These are phyloP conservation scores for Incumbomyces delicatus DNA, from an alignment of 2,329 filamentous ascomycete genomes.

Conservation along the genomic window DNA sequence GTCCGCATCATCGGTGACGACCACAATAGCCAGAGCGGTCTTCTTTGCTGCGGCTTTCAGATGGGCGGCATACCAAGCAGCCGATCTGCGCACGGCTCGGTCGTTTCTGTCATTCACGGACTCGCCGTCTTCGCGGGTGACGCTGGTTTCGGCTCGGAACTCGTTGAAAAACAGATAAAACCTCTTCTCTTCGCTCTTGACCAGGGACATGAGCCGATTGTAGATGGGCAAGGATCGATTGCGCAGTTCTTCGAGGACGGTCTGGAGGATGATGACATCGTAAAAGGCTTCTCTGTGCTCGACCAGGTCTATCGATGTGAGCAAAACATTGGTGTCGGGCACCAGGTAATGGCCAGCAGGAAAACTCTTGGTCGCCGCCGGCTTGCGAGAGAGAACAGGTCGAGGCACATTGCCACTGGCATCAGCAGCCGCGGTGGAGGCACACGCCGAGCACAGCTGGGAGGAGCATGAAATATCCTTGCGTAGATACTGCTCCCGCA, in stretches of 20 bases:
- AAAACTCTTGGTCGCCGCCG: conserved; percentile 71
- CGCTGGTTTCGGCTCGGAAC: conserved; percentile 84
- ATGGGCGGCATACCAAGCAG: conserved; percentile 84
- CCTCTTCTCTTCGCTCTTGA: conserved; percentile 90
- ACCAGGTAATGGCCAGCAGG: conserved; percentile 87
- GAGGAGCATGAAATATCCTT: conserved; percentile 97
- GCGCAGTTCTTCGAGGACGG: conserved; percentile 89
- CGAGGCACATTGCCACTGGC: conserved; percentile 67
- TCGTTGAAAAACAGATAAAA: conserved; percentile 99
- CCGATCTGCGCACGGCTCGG: conserved; percentile 73
- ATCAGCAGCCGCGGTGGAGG: conserved; percentile 64
- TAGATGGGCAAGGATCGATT: conserved; percentile 91
- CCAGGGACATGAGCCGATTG: conserved; percentile 80
- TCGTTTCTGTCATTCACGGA: conserved; percentile 96
- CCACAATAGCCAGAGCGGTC: conserved; percentile 66
- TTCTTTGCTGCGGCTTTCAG: conserved; percentile 50
- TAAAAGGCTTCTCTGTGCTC: conserved; percentile 86
- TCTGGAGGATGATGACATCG: conserved; percentile 93
- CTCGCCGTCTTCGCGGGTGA: conserved; percentile 64
- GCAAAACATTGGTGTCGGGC: conserved; percentile 89
- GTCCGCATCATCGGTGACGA: conserved; percentile 87
- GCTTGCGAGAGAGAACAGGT: conserved; percentile 81
- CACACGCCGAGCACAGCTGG: conserved; percentile 69
- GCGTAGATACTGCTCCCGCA: conserved; percentile 88
- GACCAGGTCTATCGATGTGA: conserved; percentile 95